Evolutionary conservation across 768 basidiomycete genomes (phyloP).

Genomic region (Myochromella boudieri): DNA sequence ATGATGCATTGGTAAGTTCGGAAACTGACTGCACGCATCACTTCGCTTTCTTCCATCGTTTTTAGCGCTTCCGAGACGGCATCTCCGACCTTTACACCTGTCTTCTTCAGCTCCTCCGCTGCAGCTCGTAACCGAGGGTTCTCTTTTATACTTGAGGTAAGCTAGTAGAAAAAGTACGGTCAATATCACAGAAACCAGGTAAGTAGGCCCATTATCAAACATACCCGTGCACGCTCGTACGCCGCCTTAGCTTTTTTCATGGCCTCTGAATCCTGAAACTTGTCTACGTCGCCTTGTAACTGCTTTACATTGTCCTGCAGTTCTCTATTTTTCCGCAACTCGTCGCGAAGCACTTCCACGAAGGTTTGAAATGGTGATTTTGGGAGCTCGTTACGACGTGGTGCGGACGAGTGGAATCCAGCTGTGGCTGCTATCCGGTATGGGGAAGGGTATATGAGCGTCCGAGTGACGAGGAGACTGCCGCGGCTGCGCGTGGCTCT

Average conservation of each 20-base stretch:
- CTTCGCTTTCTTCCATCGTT: constrained; percentile 92
- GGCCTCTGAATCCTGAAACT: constrained; percentile 94
- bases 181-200: constrained; percentile 5
- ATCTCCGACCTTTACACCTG: constrained; percentile 90
- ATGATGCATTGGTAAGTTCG: neutral
- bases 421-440: constrained; percentile 37
- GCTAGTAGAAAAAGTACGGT: constrained; percentile 38
- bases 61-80: constrained; percentile 91
- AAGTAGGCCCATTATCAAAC: constrained; percentile 26
- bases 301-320: constrained; percentile 97
- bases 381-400: constrained; percentile 61
- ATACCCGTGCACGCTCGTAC: constrained; percentile 91
- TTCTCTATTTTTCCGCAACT: constrained; percentile 91
- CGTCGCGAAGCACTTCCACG: constrained; percentile 90
- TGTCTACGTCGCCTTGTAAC: constrained; percentile 96
- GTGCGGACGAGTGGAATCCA: constrained; percentile 68
- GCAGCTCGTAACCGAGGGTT: constrained; percentile 91
- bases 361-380: constrained; percentile 97
- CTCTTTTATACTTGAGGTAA: constrained; percentile 93
- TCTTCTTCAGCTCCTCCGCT: constrained; percentile 87
- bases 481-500: constrained; percentile 30
- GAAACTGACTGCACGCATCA: constrained; percentile 75
- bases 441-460: constrained; percentile 28
- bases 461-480: constrained; percentile 20
- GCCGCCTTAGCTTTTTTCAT: constrained; percentile 90